These are phyloP conservation scores for Spathaspora arborariae DNA, from an alignment of 805 yeast species.

Conservation along the genomic window DNA sequence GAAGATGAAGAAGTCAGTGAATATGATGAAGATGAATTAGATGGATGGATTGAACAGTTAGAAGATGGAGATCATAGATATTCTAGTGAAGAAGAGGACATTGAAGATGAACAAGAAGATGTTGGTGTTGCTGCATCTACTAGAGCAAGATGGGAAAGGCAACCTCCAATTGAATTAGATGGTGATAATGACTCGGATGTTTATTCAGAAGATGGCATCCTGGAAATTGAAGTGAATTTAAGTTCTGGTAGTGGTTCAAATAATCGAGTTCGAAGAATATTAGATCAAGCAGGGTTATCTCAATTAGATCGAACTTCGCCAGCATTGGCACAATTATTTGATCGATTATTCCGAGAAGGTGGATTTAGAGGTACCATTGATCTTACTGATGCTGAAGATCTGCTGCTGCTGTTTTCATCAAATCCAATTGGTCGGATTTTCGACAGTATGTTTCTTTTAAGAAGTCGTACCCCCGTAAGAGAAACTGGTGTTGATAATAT, in stretches of 20 bases:
- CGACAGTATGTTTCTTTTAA: constrained; percentile 15
- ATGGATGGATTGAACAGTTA: constrained; percentile 39
- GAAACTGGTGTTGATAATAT: constrained; percentile 13
- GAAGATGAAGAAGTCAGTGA: constrained; percentile 27
- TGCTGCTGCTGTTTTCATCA: constrained; percentile 6
- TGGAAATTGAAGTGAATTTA: constrained; percentile 18
- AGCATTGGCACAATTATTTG: constrained; percentile 9
- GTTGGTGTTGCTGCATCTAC: constrained; percentile 1
- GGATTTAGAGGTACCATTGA: constrained; percentile 22
- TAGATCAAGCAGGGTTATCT: constrained; percentile 5
- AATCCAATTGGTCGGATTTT: constrained; percentile 22
- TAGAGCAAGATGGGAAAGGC: constrained; percentile 9
- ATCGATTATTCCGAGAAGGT: constrained; percentile 12
- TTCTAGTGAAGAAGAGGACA: constrained; percentile 13
- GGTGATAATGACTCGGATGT: constrained; percentile 17
- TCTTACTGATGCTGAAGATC: constrained; percentile 10
- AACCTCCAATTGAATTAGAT: constrained; percentile 8
- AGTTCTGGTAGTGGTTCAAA: constrained; percentile 6
- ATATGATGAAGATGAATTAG: constrained; percentile 35
- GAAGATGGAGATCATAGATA: constrained; percentile 21
- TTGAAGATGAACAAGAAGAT: not conserved
- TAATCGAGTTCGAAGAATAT: constrained; percentile 11
- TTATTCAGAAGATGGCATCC: constrained; percentile 14
- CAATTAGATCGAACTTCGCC: constrained; percentile 11
- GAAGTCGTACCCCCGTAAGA: too few relatives aligned